These are phyloP conservation scores for Neospermospora avenae DNA, from an alignment of 2,329 filamentous ascomycete species.

Conservation along the genomic window DNA sequence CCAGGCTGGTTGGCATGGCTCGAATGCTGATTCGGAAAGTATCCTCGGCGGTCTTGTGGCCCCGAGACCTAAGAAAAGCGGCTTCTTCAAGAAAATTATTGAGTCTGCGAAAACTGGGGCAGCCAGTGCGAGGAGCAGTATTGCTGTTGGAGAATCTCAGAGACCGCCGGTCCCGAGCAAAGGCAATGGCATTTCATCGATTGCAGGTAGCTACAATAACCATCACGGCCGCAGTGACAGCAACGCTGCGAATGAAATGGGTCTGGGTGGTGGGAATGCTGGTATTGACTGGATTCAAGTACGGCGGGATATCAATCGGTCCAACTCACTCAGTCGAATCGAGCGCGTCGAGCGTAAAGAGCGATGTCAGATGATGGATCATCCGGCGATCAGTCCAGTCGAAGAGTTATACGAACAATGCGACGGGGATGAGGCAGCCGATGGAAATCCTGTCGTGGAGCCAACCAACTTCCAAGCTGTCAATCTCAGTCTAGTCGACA, in stretches of 20 bases:
- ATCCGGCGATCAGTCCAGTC: constrained; percentile 82
- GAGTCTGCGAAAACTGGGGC: constrained; percentile 93
- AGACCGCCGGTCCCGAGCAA: constrained; percentile 34
- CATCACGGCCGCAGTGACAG: constrained; percentile 38
- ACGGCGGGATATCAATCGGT: constrained; percentile 89
- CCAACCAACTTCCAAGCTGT: constrained; percentile 77
- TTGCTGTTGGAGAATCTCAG: constrained; percentile 59
- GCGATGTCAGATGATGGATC: constrained; percentile 90
- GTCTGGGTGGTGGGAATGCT: constrained; percentile 47
- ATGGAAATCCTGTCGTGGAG: constrained; percentile 78
- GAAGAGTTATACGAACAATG: constrained; percentile 82
- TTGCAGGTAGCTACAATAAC: constrained; percentile 46
- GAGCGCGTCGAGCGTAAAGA: constrained; percentile 83
- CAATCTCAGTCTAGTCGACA: constrained; percentile 87
- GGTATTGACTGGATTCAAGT: constrained; percentile 95
- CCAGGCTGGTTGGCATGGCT: constrained; percentile 55
- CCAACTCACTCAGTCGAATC: constrained; percentile 86
- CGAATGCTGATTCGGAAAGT: constrained; percentile 59
- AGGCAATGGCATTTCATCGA: constrained; percentile 42
- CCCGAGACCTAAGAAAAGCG: constrained; percentile 77
- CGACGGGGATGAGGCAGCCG: constrained; percentile 84
- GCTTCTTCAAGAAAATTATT: constrained; percentile 93
- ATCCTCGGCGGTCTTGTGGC: constrained; percentile 74
- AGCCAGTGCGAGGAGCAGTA: constrained; percentile 81
- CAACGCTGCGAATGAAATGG: constrained; percentile 67